These are phyloP conservation scores for Aurinia saxatilis DNA, from an alignment of 345 rosid species.

Conservation along the genomic window DNA sequence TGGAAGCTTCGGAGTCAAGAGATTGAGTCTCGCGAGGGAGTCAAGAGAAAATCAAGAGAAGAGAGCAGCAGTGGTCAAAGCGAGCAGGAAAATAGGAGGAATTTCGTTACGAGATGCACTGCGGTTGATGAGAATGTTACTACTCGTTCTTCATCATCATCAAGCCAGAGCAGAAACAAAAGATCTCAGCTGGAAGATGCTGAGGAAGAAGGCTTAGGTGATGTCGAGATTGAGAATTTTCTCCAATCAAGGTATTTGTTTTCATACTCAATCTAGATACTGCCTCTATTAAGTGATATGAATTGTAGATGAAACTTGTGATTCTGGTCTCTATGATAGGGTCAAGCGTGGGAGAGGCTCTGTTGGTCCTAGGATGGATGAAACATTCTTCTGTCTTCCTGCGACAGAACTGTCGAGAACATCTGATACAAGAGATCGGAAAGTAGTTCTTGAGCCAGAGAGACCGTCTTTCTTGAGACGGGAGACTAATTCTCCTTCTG, in stretches of 20 bases:
- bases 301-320: neutral
- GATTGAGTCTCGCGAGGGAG: conserved; percentile 44
- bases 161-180: conserved; percentile 26
- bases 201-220: conserved; percentile 51
- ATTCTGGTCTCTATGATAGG: conserved; percentile 33
- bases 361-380: conserved; percentile 93
- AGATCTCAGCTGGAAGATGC: conserved; percentile 16
- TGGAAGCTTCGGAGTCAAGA: conserved; percentile 77
- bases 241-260: conserved; percentile 61
- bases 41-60: conserved; percentile 41
- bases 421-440: conserved; percentile 21
- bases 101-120: conserved; percentile 29
- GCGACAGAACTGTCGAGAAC: conserved; percentile 23
- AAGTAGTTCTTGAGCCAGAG: conserved; percentile 39
- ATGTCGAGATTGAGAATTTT: conserved; percentile 70
- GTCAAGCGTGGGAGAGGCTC: conserved; percentile 87
- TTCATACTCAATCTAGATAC: neutral
- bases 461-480: conserved; percentile 33
- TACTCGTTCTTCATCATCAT: conserved; percentile 35
- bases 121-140: conserved; percentile 24
- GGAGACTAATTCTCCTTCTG: conserved; percentile 19
- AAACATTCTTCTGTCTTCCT: conserved; percentile 59
- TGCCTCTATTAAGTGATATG: neutral
- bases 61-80: conserved; percentile 29
- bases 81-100: conserved; percentile 25